Percentiles rank a stretch among this genome's conserved stretches.
These are phyloP conservation scores for Fagopyrum homotropicum DNA, from an alignment of 148 eudicot genomes.

Conservation along the genomic window DNA sequence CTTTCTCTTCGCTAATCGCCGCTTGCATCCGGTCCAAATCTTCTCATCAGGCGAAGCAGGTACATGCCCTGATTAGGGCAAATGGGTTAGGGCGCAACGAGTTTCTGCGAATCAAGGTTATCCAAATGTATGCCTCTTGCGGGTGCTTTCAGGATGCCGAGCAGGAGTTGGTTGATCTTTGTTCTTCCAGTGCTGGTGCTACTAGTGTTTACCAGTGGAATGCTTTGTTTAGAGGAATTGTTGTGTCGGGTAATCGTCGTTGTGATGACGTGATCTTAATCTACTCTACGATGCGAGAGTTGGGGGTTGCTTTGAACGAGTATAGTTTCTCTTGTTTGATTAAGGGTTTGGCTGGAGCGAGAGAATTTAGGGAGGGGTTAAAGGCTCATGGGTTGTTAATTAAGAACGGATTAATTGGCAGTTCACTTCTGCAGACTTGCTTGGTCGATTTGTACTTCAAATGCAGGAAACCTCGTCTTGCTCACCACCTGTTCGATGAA, in stretches of 20 bases:
- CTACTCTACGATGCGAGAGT: slow-evolving; percentile 54
- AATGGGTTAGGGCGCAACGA: slow-evolving; percentile 67
- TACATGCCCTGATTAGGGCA: slow-evolving; percentile 53
- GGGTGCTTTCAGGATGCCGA: slow-evolving; percentile 58
- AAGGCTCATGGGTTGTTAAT: slow-evolving; percentile 64
- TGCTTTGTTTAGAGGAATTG: slow-evolving; percentile 80
- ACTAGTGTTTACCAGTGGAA: slow-evolving; percentile 75
- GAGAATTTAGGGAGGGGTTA: slow-evolving; percentile 55
- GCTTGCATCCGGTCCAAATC: slow-evolving; percentile 53
- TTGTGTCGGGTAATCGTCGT: slow-evolving; percentile 50
- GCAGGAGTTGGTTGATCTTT: slow-evolving; percentile 34
- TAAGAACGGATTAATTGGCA: slow-evolving; percentile 64
- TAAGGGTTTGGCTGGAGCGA: slow-evolving; percentile 70
- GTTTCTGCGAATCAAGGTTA: slow-evolving; percentile 58
- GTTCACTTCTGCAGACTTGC: slow-evolving; percentile 50
- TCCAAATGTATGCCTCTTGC: slow-evolving; percentile 68
- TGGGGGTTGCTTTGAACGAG: slow-evolving; percentile 67
- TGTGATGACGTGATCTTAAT: slow-evolving; percentile 35
- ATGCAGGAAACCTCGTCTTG: slow-evolving; percentile 75
- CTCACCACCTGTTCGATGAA: slow-evolving; percentile 60
- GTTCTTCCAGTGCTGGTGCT: slow-evolving; percentile 14
- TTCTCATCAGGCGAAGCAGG: slow-evolving; percentile 28
- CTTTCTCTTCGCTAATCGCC: slow-evolving; percentile 54
- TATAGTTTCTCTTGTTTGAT: slow-evolving; percentile 81
- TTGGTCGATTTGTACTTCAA: slow-evolving; percentile 89